Evolutionary conservation across 306 rosid species (phyloP), one percentile per base, ranked within the genome.

Genomic region (Inga leiocalycina): DNA sequence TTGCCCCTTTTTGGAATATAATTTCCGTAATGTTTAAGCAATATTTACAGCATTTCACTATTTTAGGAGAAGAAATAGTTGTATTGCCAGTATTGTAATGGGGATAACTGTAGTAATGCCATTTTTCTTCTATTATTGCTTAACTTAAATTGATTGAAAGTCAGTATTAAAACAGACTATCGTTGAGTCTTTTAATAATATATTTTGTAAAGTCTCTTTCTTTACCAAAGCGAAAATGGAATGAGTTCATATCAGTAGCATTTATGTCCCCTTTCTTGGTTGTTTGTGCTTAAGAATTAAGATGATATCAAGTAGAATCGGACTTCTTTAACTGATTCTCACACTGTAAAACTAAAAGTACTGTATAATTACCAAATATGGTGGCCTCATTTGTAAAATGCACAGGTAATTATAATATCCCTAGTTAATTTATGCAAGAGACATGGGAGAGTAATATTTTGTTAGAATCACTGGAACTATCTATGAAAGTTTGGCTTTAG

Each of bases 401-500:
- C 51, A 57, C 49, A 52, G 19, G 22, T 32, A 34, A 59, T 13
- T 30, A 17, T 52, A 17, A 5, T 52, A 35, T 65, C 62, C 20
- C 16, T 8, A 22, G 30, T 79, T 71, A 79, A 44, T 43, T 10
- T 11, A 22, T 45, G 52, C 56, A 22, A 11, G 76, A 22, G 80
- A 67, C 66, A 46, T 61, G 78, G 49, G 67, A 81, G 65, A 64
- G 17, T 85, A 10, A 15, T 79, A 19, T 10, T 48, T 81, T 48
- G 76, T 75, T 79, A 49, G 64, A 62, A 49, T 71, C 82, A 61
- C 56, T 87, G 86, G 83, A 84, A 87, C 61, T 13, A 85, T 65
- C 80, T 46, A 54, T 84, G 27, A 81, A 70, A 76, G 84, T 84
- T 85, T 85, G 79, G 65, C 85, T 75, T 85, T 85, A 85, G 87